Conservation (phyloP, 345 rosid species). For the Melastoma malabathricum region DNA sequence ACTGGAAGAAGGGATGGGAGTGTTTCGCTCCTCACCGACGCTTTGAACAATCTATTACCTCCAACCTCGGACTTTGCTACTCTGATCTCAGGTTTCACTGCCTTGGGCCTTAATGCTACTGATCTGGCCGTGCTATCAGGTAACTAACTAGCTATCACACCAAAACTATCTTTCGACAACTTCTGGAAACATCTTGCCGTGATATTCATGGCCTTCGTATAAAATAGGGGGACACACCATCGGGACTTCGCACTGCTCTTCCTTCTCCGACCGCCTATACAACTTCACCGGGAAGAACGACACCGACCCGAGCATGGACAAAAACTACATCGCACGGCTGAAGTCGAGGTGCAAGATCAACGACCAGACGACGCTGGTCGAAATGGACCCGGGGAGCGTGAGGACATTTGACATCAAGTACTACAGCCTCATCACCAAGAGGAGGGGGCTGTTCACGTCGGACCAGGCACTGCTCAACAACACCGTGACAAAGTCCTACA, state of each 20-base stretch:
- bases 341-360: slow-evolving; percentile 28
- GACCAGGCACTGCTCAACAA: slow-evolving; percentile 52
- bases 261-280: slow-evolving; percentile 35
- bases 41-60: slow-evolving; percentile 15
- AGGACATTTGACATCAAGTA: slow-evolving; percentile 44
- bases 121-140: slow-evolving; percentile 56
- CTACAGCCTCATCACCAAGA: slow-evolving; percentile 30
- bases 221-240: slow-evolving; percentile 48
- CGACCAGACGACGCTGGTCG: slow-evolving; percentile 34
- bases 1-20: slow-evolving; percentile 65
- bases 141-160: no score
- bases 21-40: slow-evolving; percentile 24
- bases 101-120: slow-evolving; percentile 28
- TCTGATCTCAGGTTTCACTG: slow-evolving; percentile 16
- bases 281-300: slow-evolving; percentile 58
- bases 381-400: slow-evolving; percentile 66
- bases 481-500: slow-evolving; percentile 28
- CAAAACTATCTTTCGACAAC: neutral
- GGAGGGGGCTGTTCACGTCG: slow-evolving; percentile 50
- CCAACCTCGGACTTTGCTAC: slow-evolving; percentile 24
- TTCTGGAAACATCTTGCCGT: neutral
- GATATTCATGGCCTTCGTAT: neutral
- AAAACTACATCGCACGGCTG: slow-evolving; percentile 16
- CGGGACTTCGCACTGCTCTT: slow-evolving; percentile 51
- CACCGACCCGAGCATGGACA: slow-evolving; percentile 37